Percentiles rank a stretch among this genome's conserved stretches.
Conservation (phyloP, 306 rosid species). For the Sophora flavescens region DNA sequence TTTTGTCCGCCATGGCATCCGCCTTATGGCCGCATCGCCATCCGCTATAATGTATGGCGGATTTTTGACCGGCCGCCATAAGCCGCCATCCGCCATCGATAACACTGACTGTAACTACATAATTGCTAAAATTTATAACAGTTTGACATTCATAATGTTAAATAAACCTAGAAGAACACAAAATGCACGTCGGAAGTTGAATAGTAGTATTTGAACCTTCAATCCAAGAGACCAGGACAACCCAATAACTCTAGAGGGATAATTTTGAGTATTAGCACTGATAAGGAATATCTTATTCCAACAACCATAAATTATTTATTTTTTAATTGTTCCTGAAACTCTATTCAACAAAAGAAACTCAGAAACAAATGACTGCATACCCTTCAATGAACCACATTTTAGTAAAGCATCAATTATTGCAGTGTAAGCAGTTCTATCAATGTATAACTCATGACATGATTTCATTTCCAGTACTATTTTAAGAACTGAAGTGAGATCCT, state of each 20-base stretch:
- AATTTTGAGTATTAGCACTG: constrained; percentile 9
- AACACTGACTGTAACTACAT: neutral
- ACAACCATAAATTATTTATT: constrained; percentile 16
- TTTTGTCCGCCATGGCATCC: too few relatives aligned
- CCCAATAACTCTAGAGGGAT: constrained; percentile 27
- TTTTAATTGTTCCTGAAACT: constrained; percentile 7
- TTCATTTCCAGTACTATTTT: constrained; percentile 83
- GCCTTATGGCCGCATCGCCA: too few relatives aligned
- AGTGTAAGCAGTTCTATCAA: constrained; percentile 89
- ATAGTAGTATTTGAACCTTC: constrained; percentile 19
- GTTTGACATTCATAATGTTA: neutral
- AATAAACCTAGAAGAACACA: constrained; percentile 7
- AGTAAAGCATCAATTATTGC: constrained; percentile 78
- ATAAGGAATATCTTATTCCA: constrained; percentile 9
- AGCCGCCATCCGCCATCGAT: too few relatives aligned
- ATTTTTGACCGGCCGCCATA: too few relatives aligned
- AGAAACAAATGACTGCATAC: constrained; percentile 54
- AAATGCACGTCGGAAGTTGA: constrained; percentile 2
- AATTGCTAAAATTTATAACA: constrained; percentile 4
- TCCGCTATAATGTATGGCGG: too few relatives aligned
- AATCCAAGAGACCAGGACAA: constrained; percentile 33
- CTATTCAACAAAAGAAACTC: constrained; percentile 30
- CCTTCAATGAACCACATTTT: constrained; percentile 69
- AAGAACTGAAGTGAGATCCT: constrained; percentile 65
- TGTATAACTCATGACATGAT: constrained; percentile 52